Base-by-base conservation (phyloP, 2,329 filamentous ascomycete genomes). In the Shiraia sp. region DNA sequence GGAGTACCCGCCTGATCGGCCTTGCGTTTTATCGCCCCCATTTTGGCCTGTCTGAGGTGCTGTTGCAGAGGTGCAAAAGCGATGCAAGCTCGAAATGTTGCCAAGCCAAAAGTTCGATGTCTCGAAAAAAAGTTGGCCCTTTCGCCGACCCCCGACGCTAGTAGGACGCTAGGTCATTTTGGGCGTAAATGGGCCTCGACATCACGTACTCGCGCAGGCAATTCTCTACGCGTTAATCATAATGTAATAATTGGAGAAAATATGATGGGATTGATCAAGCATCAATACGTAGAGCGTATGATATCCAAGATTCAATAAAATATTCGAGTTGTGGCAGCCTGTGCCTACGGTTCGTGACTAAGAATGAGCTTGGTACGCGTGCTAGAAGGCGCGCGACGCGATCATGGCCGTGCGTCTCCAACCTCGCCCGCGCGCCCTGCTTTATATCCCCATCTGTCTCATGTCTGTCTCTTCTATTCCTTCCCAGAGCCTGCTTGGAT, bases 21-120 rank as follows among this genome's bases (percentile, higher is more conserved):
- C 50, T 75, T 75, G 41, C 75, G 62, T 60, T 77, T 77, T 10
- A 70, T 57, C 19, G 72, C 65, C 47, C 70, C 72, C 74, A 77
- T 77, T 32, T 42, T 49, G 47, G 40, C 29, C 26, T 42, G 27
- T 39, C 34, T 19, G 34, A 34, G 32, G 33, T 46, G 24, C 32
- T 14, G 41, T 38, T 42, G 40, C 24, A 40, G 42, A 42, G 45
- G 42, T 45, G 34, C 22, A 35, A 32, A 36, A 27, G 42, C 17
- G 9, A n/a, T 24, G 48, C 47, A 41, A 37, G 44, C 42, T 51
- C 45, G 34, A 17, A 32, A 17, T 15, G n/a, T 19, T 15, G 30
- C 10, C 10, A 9, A 30, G 50, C 48, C 51, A 57, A 56, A 49
- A 53, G 44, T 53, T 54, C 36, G 42, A 38, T 22, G 38, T 19